A percentile compares a stretch with the other conserved stretches of the same genome.
phyloP scores from a whole-genome alignment of 73 alveolate species.

The Halteria grandinella region DNA sequence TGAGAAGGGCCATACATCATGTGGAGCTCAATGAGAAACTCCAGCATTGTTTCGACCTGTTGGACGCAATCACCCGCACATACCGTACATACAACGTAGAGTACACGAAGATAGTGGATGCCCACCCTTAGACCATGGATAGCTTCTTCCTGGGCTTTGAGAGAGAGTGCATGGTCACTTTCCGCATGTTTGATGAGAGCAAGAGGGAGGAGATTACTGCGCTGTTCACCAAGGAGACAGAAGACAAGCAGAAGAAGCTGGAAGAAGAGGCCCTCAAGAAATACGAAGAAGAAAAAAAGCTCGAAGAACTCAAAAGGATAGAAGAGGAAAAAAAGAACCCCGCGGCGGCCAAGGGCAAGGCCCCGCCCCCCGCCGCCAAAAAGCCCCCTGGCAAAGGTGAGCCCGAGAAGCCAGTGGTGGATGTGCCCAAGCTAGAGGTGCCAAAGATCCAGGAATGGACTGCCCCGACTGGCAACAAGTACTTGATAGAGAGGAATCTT shows the following conservation, averaged over 20 bases:
- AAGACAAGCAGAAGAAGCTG: slow-evolving; percentile 62
- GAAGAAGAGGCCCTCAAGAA: slow-evolving; percentile 67
- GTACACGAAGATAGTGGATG: slow-evolving; percentile 57
- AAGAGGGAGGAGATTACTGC: slow-evolving; percentile 59
- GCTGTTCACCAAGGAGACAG: slow-evolving; percentile 64
- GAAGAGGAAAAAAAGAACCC: slow-evolving; percentile 57
- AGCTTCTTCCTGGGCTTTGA: slow-evolving; percentile 53
- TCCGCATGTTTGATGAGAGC: slow-evolving; percentile 48
- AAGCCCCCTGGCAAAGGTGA: no score
- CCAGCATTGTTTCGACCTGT: slow-evolving; percentile 61
- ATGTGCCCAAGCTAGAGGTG: slow-evolving; percentile 70
- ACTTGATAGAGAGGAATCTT: slow-evolving; percentile 57
- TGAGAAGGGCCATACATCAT: slow-evolving; percentile 72
- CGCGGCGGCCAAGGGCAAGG: slow-evolving; percentile 55
- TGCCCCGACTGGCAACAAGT: slow-evolving; percentile 56
- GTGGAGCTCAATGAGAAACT: slow-evolving; percentile 71
- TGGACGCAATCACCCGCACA: slow-evolving; percentile 66
- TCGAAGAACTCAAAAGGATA: slow-evolving; percentile 59
- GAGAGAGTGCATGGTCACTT: slow-evolving; percentile 40
- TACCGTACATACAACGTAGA: slow-evolving; percentile 63
- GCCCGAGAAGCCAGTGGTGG: slow-evolving; percentile 63
- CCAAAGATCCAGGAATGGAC: slow-evolving; percentile 58
- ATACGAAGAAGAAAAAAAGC: slow-evolving; percentile 62
- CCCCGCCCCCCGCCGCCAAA: slow-evolving; percentile 62
- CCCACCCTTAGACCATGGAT: slow-evolving; percentile 59